Evolutionary conservation across 768 basidiomycete genomes (phyloP), one percentile per base, ranked within the genome.

Genomic region (Pulveroboletus ravenelii): DNA sequence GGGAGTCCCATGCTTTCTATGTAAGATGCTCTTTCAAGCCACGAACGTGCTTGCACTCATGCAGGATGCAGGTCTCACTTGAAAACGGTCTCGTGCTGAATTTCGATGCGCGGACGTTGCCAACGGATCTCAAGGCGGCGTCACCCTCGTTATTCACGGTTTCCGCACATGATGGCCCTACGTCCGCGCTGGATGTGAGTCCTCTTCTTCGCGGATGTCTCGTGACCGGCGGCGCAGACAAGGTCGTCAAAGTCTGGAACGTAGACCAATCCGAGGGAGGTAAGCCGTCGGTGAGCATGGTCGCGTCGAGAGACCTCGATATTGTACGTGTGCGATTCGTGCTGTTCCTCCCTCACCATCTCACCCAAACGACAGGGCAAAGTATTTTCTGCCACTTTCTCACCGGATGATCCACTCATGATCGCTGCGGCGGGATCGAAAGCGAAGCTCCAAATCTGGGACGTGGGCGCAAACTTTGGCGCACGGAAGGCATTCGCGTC

Each of bases 231-330:
- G 96, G 96, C 2, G 85, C 87, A 17, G 96, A 98, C 75, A 96
- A 94, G 65, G 73, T 91, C 31, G 90, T 96, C 65, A 97, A 98
- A 69, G 76, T 98, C 5, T 99, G 96, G 96, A 97, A 97, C 62
- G 74, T 95, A 41, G 86, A 88, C 53, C 82, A 82, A 41, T 75
- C 76, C 15, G 70, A 69, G 15, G 74, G 72, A 7, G 83, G 78
- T 27, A 88, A 87, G 71, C 75, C 81, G 32, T 80, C 80, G 48
- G 89, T 95, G 62, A 89, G 84, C 65, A 74, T 95, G 55, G 91
- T 93, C 15, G 85, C 84, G 3, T 88, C 89, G 10, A 72, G 93
- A 50, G 93, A 99, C 69, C 77, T 99, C 18, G 93, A 93, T 32
- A 82, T 98, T 42, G 94, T 96, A 71, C 23, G 82, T 77, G 81